Evolutionary conservation across 768 basidiomycete genomes (phyloP).

Genomic region (Amanita pallidorosea): DNA sequence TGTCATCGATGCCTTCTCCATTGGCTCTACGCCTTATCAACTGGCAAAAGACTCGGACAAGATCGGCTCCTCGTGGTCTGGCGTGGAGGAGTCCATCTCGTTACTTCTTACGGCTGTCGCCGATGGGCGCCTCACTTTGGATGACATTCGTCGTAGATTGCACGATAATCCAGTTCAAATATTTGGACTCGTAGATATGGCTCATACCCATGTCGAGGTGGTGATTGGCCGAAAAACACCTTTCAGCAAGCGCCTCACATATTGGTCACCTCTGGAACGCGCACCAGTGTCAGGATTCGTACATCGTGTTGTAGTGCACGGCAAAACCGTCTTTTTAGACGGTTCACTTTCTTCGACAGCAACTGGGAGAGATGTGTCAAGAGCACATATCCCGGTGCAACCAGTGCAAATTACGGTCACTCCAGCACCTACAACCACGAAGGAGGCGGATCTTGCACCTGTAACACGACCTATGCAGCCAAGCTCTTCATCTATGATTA

Average conservation of each 20-base stretch:
- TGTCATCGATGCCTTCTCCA: constrained; percentile 82
- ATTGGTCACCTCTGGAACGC: constrained; percentile 81
- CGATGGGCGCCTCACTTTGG: constrained; percentile 68
- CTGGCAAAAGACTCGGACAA: constrained; percentile 56
- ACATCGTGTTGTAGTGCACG: constrained; percentile 86
- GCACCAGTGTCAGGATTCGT: constrained; percentile 60
- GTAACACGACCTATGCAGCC: neutral
- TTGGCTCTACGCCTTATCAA: constrained; percentile 75
- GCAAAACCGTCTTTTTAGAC: constrained; percentile 83
- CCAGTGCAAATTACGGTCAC: neutral
- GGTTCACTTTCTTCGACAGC: constrained; percentile 54
- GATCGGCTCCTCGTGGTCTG: constrained; percentile 56
- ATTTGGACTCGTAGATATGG: constrained; percentile 82
- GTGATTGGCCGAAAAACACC: constrained; percentile 67
- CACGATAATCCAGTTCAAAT: constrained; percentile 91
- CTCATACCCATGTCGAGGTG: constrained; percentile 85
- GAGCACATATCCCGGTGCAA: constrained; percentile 23
- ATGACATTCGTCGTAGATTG: constrained; percentile 72
- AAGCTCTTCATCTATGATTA: neutral
- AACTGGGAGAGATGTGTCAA: constrained; percentile 65
- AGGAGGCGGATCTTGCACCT: neutral
- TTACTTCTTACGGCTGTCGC: constrained; percentile 80
- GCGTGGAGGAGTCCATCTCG: constrained; percentile 80
- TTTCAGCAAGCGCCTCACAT: constrained; percentile 36
- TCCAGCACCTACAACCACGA: constrained; percentile 5